Evolutionary conservation across 2,329 filamentous ascomycete genomes (phyloP), one percentile per base, ranked within the genome.

Genomic region (Westerdykella aurantiaca): DNA sequence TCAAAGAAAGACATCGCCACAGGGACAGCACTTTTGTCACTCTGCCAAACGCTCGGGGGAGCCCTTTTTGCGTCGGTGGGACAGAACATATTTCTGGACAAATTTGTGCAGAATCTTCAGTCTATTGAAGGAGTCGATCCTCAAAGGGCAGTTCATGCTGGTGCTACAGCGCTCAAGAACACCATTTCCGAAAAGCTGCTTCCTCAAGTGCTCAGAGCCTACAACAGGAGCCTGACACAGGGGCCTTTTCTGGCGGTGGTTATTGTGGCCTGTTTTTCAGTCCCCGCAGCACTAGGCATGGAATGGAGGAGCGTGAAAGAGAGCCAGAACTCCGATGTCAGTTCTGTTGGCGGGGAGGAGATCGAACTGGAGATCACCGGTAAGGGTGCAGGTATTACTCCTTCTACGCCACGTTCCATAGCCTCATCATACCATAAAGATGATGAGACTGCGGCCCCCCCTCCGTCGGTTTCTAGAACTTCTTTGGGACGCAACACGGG

Each of bases 271-370:
- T 73, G 71, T 22, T 51, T 83, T 3, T 72, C 72, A 2, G 64
- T 83, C 10, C 44, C 83, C 4, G 81, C 77, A 0, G 71, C 75
- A 0, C 47, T 75, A 1, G 64, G 67, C 1, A 76, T 86, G 64
- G 80, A 85, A 63, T 86, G 81, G 81, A 74, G 71, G 52, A 83
- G 73, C 50, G 79, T 86, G 43, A 85, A 84, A 29, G 25, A 29
- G 25, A 2, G 25, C 25, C 25, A 29, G 11, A 29, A 29, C 4
- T 12, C 11, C 25, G 25, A 12, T 12, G 4, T 21, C 18, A 21
- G 6, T 21, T 21, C 18, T 21, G 18, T 21, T 6, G 7, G 25
- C 11, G 10, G 10, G 9, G 25, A 29, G 25, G 3, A 4, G 7
- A 10, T 29, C 25, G 25, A 29, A 29, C 10, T 29, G 25, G 25